Base-by-base conservation (phyloP, 164 flowering plant species). In the Berberis thunbergii region DNA sequence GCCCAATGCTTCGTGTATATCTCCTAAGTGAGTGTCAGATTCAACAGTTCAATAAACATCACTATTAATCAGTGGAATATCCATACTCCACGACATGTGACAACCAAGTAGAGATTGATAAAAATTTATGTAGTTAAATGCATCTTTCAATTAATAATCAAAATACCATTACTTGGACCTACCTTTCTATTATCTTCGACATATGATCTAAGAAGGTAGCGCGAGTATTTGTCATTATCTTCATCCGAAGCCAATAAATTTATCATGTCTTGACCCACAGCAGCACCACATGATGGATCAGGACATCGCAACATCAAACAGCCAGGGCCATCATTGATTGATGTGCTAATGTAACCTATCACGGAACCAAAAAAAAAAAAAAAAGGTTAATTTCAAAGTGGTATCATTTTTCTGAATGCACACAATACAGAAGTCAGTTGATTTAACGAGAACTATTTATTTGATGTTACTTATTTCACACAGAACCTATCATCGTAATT, bases 281-380 rank as follows among this genome's bases (percentile, higher is more conserved):
- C 49, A 46, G 49, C 49, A 8, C 8, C 6, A 46, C 49, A 46
- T 46, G 49, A 46, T 4, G 49, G 49, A 46, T 46, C 49, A 46
- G 49, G 49, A 46, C 49, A 46, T 46, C 49, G 49, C 1, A 46
- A 46, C 49, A 46, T 8, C 8, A 46, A 46, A 46, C 49, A 46
- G 73, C 98, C 98, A 67, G 96, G 96, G 65, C 98, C 98, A 79
- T 81, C 98, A 71, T 79, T 83, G 59, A 92, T 86, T 63, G 98
- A 72, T 53, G 96, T 82, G 73, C 84, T 77, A 26, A 86, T 81
- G 63, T 88, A 91, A 57, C 89, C 97, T 90, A 68, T 8, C 58
- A 71, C 13, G 10, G 39, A n/a, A 54, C 2, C n/a, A n/a, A n/a
- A 3, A 41, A 2, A 2, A 53, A 43, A n/a, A 26, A 60, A 41